phyloP scores from a whole-genome alignment of 371 early-diverging fungal genomes.

The Polyrhizophydium stewartii region DNA sequence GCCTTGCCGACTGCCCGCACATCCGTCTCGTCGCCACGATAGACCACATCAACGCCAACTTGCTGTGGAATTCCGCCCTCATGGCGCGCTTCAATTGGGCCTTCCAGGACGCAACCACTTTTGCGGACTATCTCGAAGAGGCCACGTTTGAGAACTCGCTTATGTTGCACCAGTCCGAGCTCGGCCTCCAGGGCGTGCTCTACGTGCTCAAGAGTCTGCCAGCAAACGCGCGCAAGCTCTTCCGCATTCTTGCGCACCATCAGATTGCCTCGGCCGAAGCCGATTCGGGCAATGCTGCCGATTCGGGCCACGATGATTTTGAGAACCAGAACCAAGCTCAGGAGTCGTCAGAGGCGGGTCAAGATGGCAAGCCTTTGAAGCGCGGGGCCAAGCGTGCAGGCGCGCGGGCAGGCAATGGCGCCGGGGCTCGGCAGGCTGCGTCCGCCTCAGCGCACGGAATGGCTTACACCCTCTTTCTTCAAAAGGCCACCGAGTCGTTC shows the following conservation, averaged over 20 bases:
- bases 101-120: slow-evolving; percentile 90
- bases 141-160: slow-evolving; percentile 77
- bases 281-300: slow-evolving; percentile 11
- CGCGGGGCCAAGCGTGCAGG: slow-evolving; percentile 14
- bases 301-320: too few relatives aligned
- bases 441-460: slow-evolving; percentile 24
- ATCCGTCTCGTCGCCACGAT: slow-evolving; percentile 80
- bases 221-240: slow-evolving; percentile 76
- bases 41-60: slow-evolving; percentile 85
- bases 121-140: slow-evolving; percentile 71
- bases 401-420: too few relatives aligned
- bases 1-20: slow-evolving; percentile 57
- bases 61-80: slow-evolving; percentile 81
- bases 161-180: slow-evolving; percentile 52
- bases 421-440: not conserved
- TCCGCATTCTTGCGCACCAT: slow-evolving; percentile 50
- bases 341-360: too few relatives aligned
- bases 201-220: slow-evolving; percentile 82
- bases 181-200: slow-evolving; percentile 53
- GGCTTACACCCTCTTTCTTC: slow-evolving; percentile 59
- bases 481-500: slow-evolving; percentile 74
- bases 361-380: too few relatives aligned
- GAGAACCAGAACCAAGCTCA: too few relatives aligned
- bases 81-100: slow-evolving; percentile 70
- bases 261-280: slow-evolving; percentile 35